Evolutionary conservation across 495 filamentous ascomycete genomes (phyloP).

Genomic region (Geoglossum glabrum): DNA sequence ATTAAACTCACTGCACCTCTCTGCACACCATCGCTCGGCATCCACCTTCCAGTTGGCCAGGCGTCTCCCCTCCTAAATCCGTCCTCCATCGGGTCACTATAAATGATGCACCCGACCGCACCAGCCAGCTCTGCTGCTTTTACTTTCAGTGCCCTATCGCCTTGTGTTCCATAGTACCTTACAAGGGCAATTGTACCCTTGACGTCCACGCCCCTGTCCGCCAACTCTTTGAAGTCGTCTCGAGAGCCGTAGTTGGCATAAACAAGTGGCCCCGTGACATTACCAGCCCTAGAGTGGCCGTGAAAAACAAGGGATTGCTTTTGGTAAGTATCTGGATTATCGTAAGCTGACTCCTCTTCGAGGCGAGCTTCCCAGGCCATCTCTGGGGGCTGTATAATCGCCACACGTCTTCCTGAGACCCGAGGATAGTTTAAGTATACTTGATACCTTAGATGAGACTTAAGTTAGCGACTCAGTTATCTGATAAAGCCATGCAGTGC

Average conservation of each 20-base stretch:
- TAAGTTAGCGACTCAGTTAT: not conserved
- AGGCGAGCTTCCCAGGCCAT: constrained; percentile 62
- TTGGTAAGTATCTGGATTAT: constrained; percentile 23
- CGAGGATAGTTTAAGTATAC: constrained; percentile 90
- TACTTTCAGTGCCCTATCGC: constrained; percentile 58
- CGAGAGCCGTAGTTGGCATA: constrained; percentile 84
- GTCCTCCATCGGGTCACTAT: constrained; percentile 70
- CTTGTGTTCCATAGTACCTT: constrained; percentile 54
- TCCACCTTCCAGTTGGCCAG: constrained; percentile 54
- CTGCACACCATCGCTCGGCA: constrained; percentile 65
- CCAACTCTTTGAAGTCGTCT: constrained; percentile 57
- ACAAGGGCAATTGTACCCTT: constrained; percentile 71
- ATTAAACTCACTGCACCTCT: constrained; percentile 65
- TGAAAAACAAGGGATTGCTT: constrained; percentile 61
- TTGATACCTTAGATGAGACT: constrained; percentile 15
- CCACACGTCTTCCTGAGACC: constrained; percentile 51
- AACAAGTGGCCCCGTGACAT: constrained; percentile 77
- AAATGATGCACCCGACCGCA: constrained; percentile 73
- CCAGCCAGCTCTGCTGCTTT: constrained; percentile 76
- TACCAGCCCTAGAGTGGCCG: constrained; percentile 70
- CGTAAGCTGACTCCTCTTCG: constrained; percentile 47
- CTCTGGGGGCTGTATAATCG: constrained; percentile 54
- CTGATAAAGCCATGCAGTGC: not conserved
- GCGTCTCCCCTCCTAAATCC: constrained; percentile 47
- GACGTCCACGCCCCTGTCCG: constrained; percentile 48